These are phyloP conservation scores for Cercospora beticola DNA, from an alignment of 2,329 filamentous ascomycete species.

Conservation along the genomic window DNA sequence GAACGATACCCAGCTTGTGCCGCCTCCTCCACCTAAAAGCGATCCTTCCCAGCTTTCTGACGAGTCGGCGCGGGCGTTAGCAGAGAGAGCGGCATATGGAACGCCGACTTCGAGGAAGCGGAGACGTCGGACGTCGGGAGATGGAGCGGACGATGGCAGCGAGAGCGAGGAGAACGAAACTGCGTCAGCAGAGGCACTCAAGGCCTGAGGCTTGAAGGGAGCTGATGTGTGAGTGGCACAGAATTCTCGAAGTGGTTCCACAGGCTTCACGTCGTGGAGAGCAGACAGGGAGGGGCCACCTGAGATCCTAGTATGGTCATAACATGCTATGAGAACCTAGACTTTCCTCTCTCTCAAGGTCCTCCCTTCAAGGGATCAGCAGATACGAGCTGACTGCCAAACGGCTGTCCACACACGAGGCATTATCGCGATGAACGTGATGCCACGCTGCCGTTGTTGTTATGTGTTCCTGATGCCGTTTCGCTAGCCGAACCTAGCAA, in stretches of 20 bases:
- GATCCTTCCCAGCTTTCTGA: not conserved
- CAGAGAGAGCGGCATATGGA: constrained; percentile 4
- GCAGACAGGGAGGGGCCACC: not conserved
- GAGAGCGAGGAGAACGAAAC: not conserved
- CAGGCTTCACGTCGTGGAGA: not conserved
- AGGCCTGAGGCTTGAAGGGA: not conserved
- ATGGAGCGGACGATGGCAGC: constrained; percentile 17
- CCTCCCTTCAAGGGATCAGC: not conserved
- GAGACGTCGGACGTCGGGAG: constrained; percentile 17
- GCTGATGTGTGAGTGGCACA: not conserved
- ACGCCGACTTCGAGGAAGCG: constrained; percentile 12
- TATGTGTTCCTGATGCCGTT: not conserved
- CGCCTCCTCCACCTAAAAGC: constrained; percentile 14
- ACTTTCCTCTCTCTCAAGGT: not conserved
- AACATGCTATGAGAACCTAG: not conserved
- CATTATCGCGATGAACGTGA: not conserved
- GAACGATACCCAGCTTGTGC: constrained; percentile 45
- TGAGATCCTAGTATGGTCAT: not conserved
- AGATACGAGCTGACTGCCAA: not conserved
- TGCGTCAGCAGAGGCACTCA: not conserved
- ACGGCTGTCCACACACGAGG: not conserved
- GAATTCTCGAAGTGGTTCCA: not conserved
- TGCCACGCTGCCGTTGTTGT: not conserved
- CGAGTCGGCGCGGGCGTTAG: not conserved
- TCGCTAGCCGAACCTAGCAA: not conserved